These are phyloP conservation scores for Elsinoe necatrix DNA, from an alignment of 2,329 filamentous ascomycete genomes.

Conservation along the genomic window DNA sequence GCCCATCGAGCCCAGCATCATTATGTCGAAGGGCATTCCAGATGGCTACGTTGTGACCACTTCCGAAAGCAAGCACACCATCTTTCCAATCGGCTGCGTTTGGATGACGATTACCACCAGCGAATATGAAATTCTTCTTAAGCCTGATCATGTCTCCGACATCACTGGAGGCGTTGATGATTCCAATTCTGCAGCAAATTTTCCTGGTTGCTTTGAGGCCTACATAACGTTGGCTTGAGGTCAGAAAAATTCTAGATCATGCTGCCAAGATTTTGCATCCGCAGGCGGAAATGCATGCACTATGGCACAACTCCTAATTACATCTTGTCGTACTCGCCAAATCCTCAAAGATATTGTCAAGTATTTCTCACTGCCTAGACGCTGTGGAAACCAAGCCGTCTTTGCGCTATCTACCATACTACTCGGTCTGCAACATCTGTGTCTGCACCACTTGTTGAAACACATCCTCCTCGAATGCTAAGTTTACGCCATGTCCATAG, in stretches of 20 bases:
- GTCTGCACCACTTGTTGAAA: background rate
- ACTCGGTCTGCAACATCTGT: background rate
- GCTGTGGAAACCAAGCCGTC: no score
- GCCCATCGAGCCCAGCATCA: constrained; percentile 49
- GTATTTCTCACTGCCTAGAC: no score
- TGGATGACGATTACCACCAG: constrained; percentile 84
- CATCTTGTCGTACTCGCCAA: no score
- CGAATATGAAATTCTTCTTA: constrained; percentile 49
- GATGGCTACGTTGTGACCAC: constrained; percentile 78
- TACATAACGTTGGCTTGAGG: background rate
- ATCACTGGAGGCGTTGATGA: no score
- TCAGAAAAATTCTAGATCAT: background rate
- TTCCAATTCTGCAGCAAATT: no score
- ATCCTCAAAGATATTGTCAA: no score
- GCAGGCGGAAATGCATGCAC: background rate
- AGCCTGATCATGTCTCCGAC: background rate
- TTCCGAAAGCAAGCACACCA: constrained; percentile 76
- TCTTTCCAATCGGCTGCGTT: constrained; percentile 77
- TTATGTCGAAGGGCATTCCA: constrained; percentile 61
- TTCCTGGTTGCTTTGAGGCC: no score
- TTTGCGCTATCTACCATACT: no score
- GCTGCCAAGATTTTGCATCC: background rate
- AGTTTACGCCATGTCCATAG: background rate
- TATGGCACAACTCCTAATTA: no score
- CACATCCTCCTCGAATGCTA: background rate